Conservation (phyloP, 1,139 yeast species). For the Sugiyamaella xylanicola region DNA sequence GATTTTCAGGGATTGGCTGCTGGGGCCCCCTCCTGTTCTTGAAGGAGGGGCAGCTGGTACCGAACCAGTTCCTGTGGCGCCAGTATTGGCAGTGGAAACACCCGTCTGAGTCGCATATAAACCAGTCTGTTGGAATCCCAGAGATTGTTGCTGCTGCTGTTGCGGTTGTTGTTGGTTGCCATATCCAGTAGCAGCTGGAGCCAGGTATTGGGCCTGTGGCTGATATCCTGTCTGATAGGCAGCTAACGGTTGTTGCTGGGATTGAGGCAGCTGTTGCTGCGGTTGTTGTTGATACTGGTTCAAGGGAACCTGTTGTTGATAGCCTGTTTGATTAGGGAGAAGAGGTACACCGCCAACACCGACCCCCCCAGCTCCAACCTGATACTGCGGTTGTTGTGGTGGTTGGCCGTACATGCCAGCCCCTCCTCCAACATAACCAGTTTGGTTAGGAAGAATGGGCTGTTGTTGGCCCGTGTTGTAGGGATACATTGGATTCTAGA, state of each 20-base stretch:
- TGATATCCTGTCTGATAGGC: slow-evolving; percentile 27
- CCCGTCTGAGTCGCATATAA: not conserved
- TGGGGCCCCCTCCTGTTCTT: not conserved
- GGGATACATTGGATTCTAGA: slow-evolving; percentile 13
- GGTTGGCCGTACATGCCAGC: slow-evolving; percentile 6
- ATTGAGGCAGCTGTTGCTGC: not conserved
- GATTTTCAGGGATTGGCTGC: slow-evolving; percentile 23
- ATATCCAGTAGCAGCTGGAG: slow-evolving; percentile 27
- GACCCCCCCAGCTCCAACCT: too few species aligned
- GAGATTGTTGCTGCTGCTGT: slow-evolving; percentile 5
- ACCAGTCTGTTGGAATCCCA: slow-evolving; percentile 7
- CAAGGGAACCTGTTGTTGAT: slow-evolving; percentile 18
- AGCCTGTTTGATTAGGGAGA: slow-evolving; percentile 19
- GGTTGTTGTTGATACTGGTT: slow-evolving; percentile 18
- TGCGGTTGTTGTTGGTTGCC: slow-evolving; percentile 9
- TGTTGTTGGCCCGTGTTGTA: slow-evolving; percentile 18
- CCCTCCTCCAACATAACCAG: slow-evolving; percentile 8
- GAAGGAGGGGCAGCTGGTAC: slow-evolving; percentile 14
- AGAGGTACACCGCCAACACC: not conserved
- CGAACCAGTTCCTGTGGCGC: not conserved
- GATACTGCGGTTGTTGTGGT: slow-evolving; percentile 3
- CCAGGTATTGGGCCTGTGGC: slow-evolving; percentile 26
- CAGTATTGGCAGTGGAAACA: not conserved
- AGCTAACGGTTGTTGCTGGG: slow-evolving; percentile 29
- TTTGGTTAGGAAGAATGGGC: slow-evolving; percentile 11